A percentile compares a stretch with the other conserved stretches of the same genome.
These are phyloP conservation scores for Ophiostoma sp. DNA, from an alignment of 2,329 filamentous ascomycete genomes.

Conservation along the genomic window DNA sequence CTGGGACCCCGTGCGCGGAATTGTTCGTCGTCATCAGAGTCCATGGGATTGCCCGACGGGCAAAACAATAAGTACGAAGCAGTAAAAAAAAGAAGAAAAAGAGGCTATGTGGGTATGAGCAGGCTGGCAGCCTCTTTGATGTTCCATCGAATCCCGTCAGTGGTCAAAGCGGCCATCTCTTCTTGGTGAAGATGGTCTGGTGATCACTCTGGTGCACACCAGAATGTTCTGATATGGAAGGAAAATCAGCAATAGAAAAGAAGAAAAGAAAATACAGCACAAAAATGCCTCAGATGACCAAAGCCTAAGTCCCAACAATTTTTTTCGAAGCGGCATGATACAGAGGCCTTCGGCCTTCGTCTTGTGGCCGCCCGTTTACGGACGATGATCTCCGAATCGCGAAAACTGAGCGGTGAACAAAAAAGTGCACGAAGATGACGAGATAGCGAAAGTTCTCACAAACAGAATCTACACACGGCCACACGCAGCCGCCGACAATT, in stretches of 20 bases:
- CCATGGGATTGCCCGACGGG: background rate
- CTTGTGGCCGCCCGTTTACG: background rate
- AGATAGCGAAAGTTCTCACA: background rate
- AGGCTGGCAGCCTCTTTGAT: background rate
- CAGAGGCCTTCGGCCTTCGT: background rate
- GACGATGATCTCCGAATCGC: background rate
- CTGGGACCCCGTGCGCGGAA: background rate
- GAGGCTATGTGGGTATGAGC: background rate
- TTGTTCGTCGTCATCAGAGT: background rate
- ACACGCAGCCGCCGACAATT: background rate
- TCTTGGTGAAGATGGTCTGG: background rate
- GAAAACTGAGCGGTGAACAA: background rate
- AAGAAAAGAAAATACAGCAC: background rate
- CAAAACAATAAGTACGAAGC: background rate
- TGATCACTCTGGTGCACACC: background rate
- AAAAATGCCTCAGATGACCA: background rate
- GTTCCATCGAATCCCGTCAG: background rate
- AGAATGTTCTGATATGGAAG: background rate
- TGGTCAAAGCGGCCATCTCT: background rate
- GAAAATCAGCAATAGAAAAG: background rate
- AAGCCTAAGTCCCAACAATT: background rate
- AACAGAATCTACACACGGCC: background rate
- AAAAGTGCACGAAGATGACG: background rate
- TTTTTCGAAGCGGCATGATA: background rate
- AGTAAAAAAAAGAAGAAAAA: background rate